A percentile compares a stretch with the other conserved stretches of the same genome.
phyloP scores from a whole-genome alignment of 371 early-diverging fungal genomes.

The Aphelidium insulamus region DNA sequence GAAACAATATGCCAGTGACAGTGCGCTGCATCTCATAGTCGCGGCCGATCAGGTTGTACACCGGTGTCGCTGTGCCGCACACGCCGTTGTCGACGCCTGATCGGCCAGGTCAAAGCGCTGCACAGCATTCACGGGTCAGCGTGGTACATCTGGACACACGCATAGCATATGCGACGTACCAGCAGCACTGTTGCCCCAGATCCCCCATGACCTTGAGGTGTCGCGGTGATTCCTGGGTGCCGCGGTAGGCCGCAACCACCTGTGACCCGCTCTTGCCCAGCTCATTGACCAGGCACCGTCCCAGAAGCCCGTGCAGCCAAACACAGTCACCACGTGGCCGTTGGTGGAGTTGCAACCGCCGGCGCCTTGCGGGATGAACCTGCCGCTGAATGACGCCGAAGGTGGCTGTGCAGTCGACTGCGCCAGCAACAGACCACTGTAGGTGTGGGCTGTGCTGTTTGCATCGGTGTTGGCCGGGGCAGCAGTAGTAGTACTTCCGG shows the following conservation, averaged over 20 bases:
- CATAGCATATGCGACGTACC: too few relatives aligned
- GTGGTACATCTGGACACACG: too few relatives aligned
- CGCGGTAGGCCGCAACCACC: slow-evolving; percentile 79
- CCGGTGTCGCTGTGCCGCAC: slow-evolving; percentile 81
- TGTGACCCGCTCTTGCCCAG: slow-evolving; percentile 68
- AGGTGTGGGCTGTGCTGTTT: slow-evolving; percentile 2
- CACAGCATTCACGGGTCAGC: too few relatives aligned
- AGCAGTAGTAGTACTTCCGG: too few relatives aligned
- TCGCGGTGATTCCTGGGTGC: slow-evolving; percentile 50
- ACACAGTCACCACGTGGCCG: slow-evolving; percentile 81
- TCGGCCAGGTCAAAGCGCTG: slow-evolving; percentile 74
- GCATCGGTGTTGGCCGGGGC: slow-evolving; percentile 5
- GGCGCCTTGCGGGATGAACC: slow-evolving; percentile 5
- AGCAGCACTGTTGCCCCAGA: slow-evolving; percentile 77
- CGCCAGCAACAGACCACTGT: background rate
- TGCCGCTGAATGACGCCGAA: background rate
- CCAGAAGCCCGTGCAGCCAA: slow-evolving; percentile 91
- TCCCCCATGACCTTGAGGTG: slow-evolving; percentile 83
- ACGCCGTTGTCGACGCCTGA: slow-evolving; percentile 50
- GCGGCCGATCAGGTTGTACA: slow-evolving; percentile 81
- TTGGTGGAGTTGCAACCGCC: slow-evolving; percentile 41
- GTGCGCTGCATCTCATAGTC: slow-evolving; percentile 75
- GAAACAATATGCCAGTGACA: too few relatives aligned
- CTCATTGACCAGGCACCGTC: slow-evolving; percentile 75
- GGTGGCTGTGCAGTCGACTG: background rate